Conservation (phyloP, 768 basidiomycete genomes). For the Austroboletus festivus region DNA sequence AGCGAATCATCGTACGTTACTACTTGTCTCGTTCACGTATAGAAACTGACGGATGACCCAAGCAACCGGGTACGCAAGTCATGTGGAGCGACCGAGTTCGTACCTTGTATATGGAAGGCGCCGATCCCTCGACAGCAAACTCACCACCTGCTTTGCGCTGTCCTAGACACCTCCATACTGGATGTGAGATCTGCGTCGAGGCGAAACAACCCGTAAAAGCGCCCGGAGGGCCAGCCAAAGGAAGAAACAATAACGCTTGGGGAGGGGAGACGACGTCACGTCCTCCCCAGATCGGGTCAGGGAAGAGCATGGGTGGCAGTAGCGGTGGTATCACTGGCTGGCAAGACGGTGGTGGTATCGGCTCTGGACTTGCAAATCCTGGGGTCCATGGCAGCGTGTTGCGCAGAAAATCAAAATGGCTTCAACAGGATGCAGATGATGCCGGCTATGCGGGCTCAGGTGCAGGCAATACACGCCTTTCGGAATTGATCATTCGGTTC, state of each 20-base stretch:
- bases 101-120: constrained; percentile 56
- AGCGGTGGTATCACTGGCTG: constrained; percentile 63
- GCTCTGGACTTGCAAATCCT: constrained; percentile 61
- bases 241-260: constrained; percentile 21
- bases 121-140: constrained; percentile 59
- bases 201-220: constrained; percentile 39
- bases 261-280: constrained; percentile 26
- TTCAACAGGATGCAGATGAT: constrained; percentile 20
- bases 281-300: constrained; percentile 18
- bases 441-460: constrained; percentile 34
- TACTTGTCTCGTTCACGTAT: neutral
- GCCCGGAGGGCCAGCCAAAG: constrained; percentile 25
- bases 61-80: constrained; percentile 20
- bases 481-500: constrained; percentile 67
- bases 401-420: constrained; percentile 43
- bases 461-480: constrained; percentile 60
- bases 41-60: neutral
- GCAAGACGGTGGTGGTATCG: constrained; percentile 73
- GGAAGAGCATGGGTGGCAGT: constrained; percentile 27
- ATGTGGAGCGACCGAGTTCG: constrained; percentile 41
- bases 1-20: constrained; percentile 13
- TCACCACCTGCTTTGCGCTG: constrained; percentile 64
- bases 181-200: constrained; percentile 76
- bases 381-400: constrained; percentile 56
- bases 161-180: constrained; percentile 68